Conservation (phyloP, 164 flowering plant genomes). For the Macadamia tetraphylla region DNA sequence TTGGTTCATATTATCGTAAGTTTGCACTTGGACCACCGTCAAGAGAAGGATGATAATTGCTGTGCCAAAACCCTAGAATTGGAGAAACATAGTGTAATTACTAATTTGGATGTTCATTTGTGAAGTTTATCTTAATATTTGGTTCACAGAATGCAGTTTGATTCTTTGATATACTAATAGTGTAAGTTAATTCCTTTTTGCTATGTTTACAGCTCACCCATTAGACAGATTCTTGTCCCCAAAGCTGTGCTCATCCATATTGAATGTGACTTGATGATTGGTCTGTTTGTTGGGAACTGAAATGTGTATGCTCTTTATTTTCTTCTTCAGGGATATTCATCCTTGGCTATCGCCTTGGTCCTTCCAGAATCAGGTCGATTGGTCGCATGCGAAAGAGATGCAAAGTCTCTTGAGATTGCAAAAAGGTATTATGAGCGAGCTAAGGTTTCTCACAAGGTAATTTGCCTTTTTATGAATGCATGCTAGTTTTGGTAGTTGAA, state of each 20-base stretch:
- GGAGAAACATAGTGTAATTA: no score
- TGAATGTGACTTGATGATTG: neutral
- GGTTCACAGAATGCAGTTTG: no score
- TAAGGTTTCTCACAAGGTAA: conserved; percentile 83
- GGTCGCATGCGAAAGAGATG: conserved; percentile 55
- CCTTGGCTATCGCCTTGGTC: conserved; percentile 81
- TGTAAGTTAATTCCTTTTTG: no score
- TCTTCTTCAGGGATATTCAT: conserved; percentile 84
- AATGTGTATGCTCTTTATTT: conserved; percentile 6
- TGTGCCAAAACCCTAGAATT: no score
- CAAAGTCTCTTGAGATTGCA: conserved; percentile 66
- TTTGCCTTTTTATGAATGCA: neutral
- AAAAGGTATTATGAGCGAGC: conserved; percentile 64
- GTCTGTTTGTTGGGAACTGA: neutral
- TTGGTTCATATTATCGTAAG: no score
- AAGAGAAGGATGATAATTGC: no score
- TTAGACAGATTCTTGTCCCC: no score
- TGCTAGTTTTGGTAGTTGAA: neutral
- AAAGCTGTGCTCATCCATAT: neutral
- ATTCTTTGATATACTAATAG: no score
- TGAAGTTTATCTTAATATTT: no score
- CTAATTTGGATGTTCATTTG: no score
- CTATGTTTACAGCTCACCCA: no score
- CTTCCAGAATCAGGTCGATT: conserved; percentile 70
- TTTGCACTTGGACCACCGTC: no score